These are phyloP conservation scores for Margaritispora aquatica DNA, from an alignment of 495 filamentous ascomycete genomes.

Conservation along the genomic window DNA sequence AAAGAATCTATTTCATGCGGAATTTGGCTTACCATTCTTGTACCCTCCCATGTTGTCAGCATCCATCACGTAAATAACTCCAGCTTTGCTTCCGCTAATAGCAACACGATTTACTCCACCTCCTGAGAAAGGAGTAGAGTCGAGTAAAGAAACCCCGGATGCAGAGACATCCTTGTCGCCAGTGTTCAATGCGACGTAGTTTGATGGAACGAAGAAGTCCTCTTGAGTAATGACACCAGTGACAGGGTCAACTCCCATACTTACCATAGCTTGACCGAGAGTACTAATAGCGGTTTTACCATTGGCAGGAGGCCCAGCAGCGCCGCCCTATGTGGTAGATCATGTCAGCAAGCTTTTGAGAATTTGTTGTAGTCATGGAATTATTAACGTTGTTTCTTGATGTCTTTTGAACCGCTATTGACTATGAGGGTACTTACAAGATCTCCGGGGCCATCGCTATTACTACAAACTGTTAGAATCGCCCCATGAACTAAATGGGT, in stretches of 20 bases:
- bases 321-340: background rate
- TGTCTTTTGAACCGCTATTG: too few species aligned
- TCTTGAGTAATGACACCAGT: background rate
- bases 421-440: background rate
- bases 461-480: background rate
- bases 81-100: constrained; percentile 36
- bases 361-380: background rate
- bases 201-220: constrained; percentile 35
- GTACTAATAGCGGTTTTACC: constrained; percentile 28
- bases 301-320: constrained; percentile 27
- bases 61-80: constrained; percentile 38
- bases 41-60: constrained; percentile 27
- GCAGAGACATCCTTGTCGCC: constrained; percentile 33
- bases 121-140: constrained; percentile 30
- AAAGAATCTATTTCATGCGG: too few species aligned
- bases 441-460: background rate
- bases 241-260: constrained; percentile 16
- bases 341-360: background rate
- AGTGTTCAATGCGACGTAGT: constrained; percentile 31
- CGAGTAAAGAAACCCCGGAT: constrained; percentile 30
- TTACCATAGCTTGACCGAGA: constrained; percentile 30
- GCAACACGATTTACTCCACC: constrained; percentile 31
- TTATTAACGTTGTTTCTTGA: too few species aligned
- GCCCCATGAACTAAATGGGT: constrained; percentile 11
- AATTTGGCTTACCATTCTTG: constrained; percentile 23